Percentiles rank a stretch among this genome's conserved stretches.
Evolutionary conservation across 306 rosid species (phyloP).

Genomic region (Gastrolobium villosum): DNA sequence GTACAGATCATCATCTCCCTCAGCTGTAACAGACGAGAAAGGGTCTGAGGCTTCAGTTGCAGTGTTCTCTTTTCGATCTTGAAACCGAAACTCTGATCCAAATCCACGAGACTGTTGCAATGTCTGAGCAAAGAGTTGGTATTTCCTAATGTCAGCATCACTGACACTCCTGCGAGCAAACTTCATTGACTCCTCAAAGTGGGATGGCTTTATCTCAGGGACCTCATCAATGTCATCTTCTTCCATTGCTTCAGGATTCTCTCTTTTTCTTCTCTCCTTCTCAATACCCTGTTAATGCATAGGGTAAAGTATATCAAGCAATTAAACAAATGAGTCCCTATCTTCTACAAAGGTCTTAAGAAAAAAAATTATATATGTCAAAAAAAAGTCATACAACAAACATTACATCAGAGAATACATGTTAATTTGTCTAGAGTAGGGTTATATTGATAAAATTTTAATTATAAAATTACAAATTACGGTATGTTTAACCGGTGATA

Average conservation of each 20-base stretch:
- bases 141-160: slow-evolving; percentile 74
- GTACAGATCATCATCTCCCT: slow-evolving; percentile 74
- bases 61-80: slow-evolving; percentile 45
- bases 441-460: too few species aligned
- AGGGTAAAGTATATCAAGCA: slow-evolving; percentile 20
- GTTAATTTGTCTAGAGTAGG: too few species aligned
- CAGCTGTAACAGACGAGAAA: slow-evolving; percentile 60
- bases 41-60: slow-evolving; percentile 61
- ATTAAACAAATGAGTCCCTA: slow-evolving; percentile 15
- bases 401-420: neutral
- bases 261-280: slow-evolving; percentile 60
- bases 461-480: too few species aligned
- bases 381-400: neutral
- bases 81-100: slow-evolving; percentile 68
- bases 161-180: slow-evolving; percentile 78
- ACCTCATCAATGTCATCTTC: slow-evolving; percentile 61
- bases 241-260: slow-evolving; percentile 75
- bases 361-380: neutral
- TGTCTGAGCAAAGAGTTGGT: slow-evolving; percentile 78
- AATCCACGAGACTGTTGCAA: slow-evolving; percentile 76
- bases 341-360: slow-evolving; percentile 10
- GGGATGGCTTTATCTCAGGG: slow-evolving; percentile 67
- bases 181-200: slow-evolving; percentile 81
- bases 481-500: too few species aligned
- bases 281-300: slow-evolving; percentile 59